Evolutionary conservation across 192 early-diverging fungal species (phyloP).

Genomic region (Cetraspora pellucida): DNA sequence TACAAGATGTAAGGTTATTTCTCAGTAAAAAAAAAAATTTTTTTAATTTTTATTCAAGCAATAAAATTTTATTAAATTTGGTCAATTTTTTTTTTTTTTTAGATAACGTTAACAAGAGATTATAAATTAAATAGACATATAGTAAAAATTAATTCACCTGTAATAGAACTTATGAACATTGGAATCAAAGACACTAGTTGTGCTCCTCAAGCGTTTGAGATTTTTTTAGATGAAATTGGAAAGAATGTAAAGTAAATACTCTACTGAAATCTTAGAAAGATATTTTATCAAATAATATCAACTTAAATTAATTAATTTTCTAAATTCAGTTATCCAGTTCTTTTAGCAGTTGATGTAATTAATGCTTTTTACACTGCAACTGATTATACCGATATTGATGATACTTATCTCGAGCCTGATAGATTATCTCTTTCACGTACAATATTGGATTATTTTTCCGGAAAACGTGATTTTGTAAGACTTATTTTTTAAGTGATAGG

Average conservation of each 20-base stretch:
- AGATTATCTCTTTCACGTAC: slow-evolving; percentile 47
- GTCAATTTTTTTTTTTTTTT: neutral
- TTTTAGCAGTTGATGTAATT: slow-evolving; percentile 57
- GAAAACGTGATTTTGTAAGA: slow-evolving; percentile 45
- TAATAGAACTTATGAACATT: slow-evolving; percentile 42
- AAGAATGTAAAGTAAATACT: slow-evolving; percentile 41
- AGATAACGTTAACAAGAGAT: slow-evolving; percentile 22
- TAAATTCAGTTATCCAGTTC: slow-evolving; percentile 43
- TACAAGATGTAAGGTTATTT: slow-evolving; percentile 40
- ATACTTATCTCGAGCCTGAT: slow-evolving; percentile 44
- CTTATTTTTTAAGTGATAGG: too few species aligned
- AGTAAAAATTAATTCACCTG: slow-evolving; percentile 36
- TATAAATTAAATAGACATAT: slow-evolving; percentile 43
- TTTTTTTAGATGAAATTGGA: slow-evolving; percentile 49
- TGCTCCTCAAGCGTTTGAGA: slow-evolving; percentile 51
- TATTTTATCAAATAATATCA: neutral
- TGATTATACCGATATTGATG: slow-evolving; percentile 46
- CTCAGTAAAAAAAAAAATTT: neutral
- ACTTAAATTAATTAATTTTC: neutral
- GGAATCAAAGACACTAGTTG: slow-evolving; percentile 48
- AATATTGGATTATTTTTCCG: slow-evolving; percentile 53
- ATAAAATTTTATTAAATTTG: neutral
- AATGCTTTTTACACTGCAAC: slow-evolving; percentile 53
- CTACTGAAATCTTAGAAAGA: neutral
- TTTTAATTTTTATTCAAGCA: neutral